Evolutionary conservation across 2,329 filamentous ascomycete species (phyloP), one percentile per base, ranked within the genome.

Genomic region (Paramyrothecium roridum): DNA sequence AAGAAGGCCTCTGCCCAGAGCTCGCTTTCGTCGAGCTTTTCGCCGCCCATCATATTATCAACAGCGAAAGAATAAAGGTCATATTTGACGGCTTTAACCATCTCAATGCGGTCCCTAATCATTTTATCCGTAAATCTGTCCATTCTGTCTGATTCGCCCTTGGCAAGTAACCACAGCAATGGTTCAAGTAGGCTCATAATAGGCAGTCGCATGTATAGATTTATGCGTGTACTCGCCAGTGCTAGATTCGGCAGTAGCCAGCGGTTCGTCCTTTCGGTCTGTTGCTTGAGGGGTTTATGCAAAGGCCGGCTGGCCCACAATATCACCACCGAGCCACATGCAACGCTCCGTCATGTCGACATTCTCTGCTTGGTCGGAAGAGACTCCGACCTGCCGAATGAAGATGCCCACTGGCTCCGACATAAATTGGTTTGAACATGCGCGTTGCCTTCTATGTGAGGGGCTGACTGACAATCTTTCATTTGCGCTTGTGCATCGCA

Each of bases 361-460:
- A 17, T 17, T 16, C 3, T n/a, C 21, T 16, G 12, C 8, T 12
- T 33, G 26, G 17, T 46, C 12, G 3, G 34, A 12, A 8, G 52
- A 2, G 3, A 10, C 17, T 8, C 17, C 8, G 26, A 51, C 26
- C n/a, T 34, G 6, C 8, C 16, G 49, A 21, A 59, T 23, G 43
- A 56, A 59, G 2, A 58, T 47, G 34, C 56, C 52, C 13, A 59
- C 52, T 40, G 58, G 40, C 20, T 52, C n/a, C 2, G 26, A 16
- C 57, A 59, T 52, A 3, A 45, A 51, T n/a, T 8, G 57, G 55
- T 48, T 59, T 56, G 33, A 59, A 57, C 13, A 13, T 37, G 19
- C 53, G 57, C 53, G 56, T 57, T 13, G 55, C 48, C 12, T 49
- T 46, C 10, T 59, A 53, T 17, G 53, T 52, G 8, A 57, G 16